Evolutionary conservation across 352 stramenopile genomes (phyloP).

Genomic region (Aphanomyces euteiches): DNA sequence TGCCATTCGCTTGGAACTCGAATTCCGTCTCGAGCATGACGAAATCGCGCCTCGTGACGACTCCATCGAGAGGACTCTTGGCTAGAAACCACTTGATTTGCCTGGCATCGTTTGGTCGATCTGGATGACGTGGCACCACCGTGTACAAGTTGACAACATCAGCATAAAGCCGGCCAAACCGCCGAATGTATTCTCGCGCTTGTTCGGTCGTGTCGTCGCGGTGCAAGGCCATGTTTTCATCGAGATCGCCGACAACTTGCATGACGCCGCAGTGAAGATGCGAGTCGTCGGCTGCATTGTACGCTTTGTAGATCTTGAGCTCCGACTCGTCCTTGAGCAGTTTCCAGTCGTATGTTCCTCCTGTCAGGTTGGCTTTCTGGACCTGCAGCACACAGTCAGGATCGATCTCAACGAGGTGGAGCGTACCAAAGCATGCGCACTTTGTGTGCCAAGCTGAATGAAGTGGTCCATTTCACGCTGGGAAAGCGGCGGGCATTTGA

Average conservation of each 20-base stretch:
- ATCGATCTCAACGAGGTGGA: too few species aligned
- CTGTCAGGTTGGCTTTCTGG: too few species aligned
- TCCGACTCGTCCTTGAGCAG: background rate
- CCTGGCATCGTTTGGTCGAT: constrained; percentile 5
- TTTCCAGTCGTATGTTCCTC: too few species aligned
- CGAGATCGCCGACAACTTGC: background rate
- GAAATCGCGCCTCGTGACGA: background rate
- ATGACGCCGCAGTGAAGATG: background rate
- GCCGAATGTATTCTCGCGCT: background rate
- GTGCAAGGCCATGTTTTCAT: constrained; percentile 6
- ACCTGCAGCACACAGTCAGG: too few species aligned
- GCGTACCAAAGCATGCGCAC: too few species aligned
- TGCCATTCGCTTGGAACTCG: background rate
- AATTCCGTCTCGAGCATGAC: too few species aligned
- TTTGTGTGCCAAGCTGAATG: too few species aligned
- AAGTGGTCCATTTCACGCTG: too few species aligned
- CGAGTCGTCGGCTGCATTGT: background rate
- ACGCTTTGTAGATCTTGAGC: constrained; percentile 1
- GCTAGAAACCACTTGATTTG: background rate
- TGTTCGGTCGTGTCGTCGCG: background rate
- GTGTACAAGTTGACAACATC: background rate
- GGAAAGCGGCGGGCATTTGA: too few species aligned
- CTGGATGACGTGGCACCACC: constrained; percentile 3
- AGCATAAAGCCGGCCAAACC: constrained; percentile 6
- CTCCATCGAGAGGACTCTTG: constrained; percentile 1